Percentiles rank a stretch among this genome's conserved stretches.
phyloP scores from a whole-genome alignment of 2,329 filamentous ascomycete genomes.

The Trichoderma sp. region DNA sequence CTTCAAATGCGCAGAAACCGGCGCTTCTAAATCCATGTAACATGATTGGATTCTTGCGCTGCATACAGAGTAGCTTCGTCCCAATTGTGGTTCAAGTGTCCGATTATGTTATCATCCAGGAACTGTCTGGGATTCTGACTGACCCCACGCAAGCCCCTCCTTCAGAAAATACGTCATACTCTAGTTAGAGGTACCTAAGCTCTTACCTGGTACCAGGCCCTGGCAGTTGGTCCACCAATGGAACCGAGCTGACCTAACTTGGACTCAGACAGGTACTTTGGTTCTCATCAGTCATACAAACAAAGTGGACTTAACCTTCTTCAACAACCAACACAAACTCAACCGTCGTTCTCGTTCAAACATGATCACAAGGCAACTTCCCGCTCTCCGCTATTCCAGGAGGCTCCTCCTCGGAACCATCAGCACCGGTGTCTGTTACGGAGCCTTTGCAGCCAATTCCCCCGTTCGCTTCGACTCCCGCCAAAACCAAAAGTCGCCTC shows the following conservation, averaged over 20 bases:
- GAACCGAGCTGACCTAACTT: too few relatives aligned
- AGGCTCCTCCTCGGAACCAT: conserved; percentile 30
- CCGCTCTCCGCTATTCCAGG: conserved; percentile 15
- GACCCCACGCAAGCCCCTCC: neutral
- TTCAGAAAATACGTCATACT: neutral
- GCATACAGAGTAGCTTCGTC: neutral
- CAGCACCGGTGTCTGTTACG: conserved; percentile 28
- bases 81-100: neutral
- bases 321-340: neutral
- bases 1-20: neutral
- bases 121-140: neutral
- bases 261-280: too few relatives aligned
- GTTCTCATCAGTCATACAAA: too few relatives aligned
- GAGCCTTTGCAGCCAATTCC: conserved; percentile 28
- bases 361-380: neutral
- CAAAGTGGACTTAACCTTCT: neutral
- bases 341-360: neutral
- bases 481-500: conserved; percentile 25
- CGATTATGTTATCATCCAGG: neutral
- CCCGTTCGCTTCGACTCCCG: conserved; percentile 32
- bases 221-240: too few relatives aligned
- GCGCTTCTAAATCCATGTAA: neutral
- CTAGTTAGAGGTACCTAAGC: neutral
- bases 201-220: neutral
- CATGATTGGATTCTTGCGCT: neutral